phyloP scores from a whole-genome alignment of 2,329 filamentous ascomycete genomes.

The Esteya vermicola region DNA sequence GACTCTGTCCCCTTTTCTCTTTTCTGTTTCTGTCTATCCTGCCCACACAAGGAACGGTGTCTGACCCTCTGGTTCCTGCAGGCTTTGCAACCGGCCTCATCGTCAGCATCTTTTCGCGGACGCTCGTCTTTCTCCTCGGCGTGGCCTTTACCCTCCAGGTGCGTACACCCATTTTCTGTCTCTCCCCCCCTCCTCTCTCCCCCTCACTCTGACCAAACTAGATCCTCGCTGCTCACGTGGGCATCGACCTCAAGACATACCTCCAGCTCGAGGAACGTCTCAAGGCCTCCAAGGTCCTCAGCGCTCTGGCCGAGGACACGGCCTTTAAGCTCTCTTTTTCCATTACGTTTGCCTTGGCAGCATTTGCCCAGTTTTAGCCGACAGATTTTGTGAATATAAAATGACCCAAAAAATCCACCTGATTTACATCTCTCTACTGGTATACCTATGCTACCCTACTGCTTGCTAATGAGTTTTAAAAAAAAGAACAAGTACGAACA shows the following conservation, averaged over 20 bases:
- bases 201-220: background rate
- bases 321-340: conserved; percentile 58
- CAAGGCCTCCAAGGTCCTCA: conserved; percentile 25
- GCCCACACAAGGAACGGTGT: background rate
- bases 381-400: no score
- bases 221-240: conserved; percentile 25
- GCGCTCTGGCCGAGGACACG: conserved; percentile 40
- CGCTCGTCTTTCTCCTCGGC: conserved; percentile 53
- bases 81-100: conserved; percentile 50
- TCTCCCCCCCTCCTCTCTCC: background rate
- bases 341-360: conserved; percentile 57
- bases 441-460: no score
- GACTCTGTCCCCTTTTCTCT: background rate
- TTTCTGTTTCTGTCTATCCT: background rate
- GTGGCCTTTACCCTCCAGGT: conserved; percentile 51
- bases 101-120: conserved; percentile 56
- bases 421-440: no score
- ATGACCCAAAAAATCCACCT: no score
- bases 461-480: no score
- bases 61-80: conserved; percentile 16
- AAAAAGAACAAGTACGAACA: no score
- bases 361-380: conserved; percentile 37
- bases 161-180: conserved; percentile 15
- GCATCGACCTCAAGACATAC: conserved; percentile 24
- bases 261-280: conserved; percentile 22